Conservation (phyloP, 2,329 filamentous ascomycete species). For the Fusarium cicatricum region DNA sequence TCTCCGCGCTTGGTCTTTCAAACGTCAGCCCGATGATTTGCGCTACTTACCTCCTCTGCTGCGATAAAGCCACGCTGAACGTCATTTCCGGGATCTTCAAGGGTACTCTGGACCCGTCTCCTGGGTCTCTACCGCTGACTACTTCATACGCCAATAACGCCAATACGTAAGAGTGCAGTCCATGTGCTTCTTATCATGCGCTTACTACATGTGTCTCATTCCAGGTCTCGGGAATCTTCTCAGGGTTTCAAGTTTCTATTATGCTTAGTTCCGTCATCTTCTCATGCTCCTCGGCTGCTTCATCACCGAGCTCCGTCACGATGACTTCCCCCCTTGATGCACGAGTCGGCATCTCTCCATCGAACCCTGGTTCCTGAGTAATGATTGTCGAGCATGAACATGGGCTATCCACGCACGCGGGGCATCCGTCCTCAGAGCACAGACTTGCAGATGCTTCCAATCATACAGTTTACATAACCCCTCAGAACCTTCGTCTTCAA, state of each 20-base stretch:
- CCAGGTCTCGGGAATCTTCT: too few relatives aligned
- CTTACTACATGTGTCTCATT: not conserved
- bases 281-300: slow-evolving; percentile 12
- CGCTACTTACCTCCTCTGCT: slow-evolving; percentile 16
- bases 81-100: slow-evolving; percentile 22
- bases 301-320: slow-evolving; percentile 9
- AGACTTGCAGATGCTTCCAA: not conserved
- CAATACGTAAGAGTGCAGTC: slow-evolving; percentile 3
- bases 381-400: not conserved
- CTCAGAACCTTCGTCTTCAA: not conserved
- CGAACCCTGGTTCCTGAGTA: slow-evolving; percentile 2
- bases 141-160: not conserved
- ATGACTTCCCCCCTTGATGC: slow-evolving; percentile 10
- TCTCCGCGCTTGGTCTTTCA: slow-evolving; percentile 9
- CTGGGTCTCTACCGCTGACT: not conserved
- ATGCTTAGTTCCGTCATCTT: not conserved
- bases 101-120: slow-evolving; percentile 4
- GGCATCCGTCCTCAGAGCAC: not conserved
- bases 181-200: not conserved
- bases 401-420: not conserved
- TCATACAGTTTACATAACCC: not conserved
- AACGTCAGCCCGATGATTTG: slow-evolving; percentile 14
- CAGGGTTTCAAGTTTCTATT: not conserved
- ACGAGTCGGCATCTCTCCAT: slow-evolving; percentile 1
- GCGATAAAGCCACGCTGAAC: slow-evolving; percentile 21